Evolutionary conservation across 805 yeast species (phyloP), one percentile per base, ranked within the genome.

Genomic region (Helenozyma baotianmanensis): DNA sequence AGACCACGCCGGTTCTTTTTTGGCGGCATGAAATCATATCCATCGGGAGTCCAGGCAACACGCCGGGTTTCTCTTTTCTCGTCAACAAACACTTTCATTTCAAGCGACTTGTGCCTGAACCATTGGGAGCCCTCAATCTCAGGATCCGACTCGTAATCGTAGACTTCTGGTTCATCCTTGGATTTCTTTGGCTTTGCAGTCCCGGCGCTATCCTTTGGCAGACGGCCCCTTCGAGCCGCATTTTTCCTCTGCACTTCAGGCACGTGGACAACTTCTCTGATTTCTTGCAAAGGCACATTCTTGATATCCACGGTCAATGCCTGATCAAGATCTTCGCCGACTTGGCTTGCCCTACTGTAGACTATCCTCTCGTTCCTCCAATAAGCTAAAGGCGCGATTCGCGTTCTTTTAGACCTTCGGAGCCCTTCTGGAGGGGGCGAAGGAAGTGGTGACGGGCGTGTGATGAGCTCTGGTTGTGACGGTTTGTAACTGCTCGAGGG

Each of bases 321-420:
- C n/a, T n/a, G n/a, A n/a, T n/a, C n/a, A n/a, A n/a, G n/a, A n/a
- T n/a, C n/a, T n/a, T n/a, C n/a, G n/a, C n/a, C n/a, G n/a, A n/a
- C n/a, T n/a, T n/a, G n/a, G n/a, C n/a, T n/a, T n/a, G 66, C 64
- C 23, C 61, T 42, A 1, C 61, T 47, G 49, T 82, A 87, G 3
- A 83, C 73, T 19, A 82, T 73, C 39, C 77, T 66, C 56, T 87
- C 96, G 49, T 83, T 84, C 53, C 83, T 74, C 96, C 96, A 87
- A 53, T 71, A 83, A 2, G 86, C 89, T 42, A 87, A 60, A 0
- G 95, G 90, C 3, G 80, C 74, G 6, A 82, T 70, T 40, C 74
- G 72, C 0, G 76, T 72, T 47, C 96, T 68, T 21, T 70, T 65
- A 0, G 95, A 82, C 42, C 84, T 62, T 42, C 95, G 65, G 2